Conservation (phyloP, 1,284 basidiomycete species). For the Sporisorium iseilematis-ciliati region DNA sequence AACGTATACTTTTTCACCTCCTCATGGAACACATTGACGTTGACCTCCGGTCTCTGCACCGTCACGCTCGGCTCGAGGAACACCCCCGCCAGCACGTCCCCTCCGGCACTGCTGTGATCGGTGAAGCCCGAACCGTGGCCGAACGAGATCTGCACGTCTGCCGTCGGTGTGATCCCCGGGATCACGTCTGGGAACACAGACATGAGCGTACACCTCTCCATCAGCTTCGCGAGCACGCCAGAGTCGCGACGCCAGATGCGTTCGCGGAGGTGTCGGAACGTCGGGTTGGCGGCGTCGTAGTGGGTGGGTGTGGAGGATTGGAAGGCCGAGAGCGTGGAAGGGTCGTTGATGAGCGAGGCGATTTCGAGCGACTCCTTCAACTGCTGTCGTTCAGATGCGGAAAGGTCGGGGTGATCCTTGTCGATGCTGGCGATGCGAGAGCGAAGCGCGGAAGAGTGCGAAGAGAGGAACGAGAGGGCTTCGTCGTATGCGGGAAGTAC, state of each 20-base stretch:
- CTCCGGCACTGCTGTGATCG: conserved; percentile 69
- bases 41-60: conserved; percentile 75
- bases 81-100: conserved; percentile 79
- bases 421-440: conserved; percentile 72
- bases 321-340: conserved; percentile 81
- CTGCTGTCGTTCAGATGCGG: conserved; percentile 16
- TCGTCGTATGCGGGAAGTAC: conserved; percentile 84
- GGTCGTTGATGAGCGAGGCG: conserved; percentile 81
- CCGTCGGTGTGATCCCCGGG: conserved; percentile 78
- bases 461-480: conserved; percentile 78
- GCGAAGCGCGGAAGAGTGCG: conserved; percentile 71
- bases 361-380: conserved; percentile 74
- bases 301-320: conserved; percentile 65
- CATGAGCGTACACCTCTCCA: conserved; percentile 92
- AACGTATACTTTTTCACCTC: conserved; percentile 88
- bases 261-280: conserved; percentile 84
- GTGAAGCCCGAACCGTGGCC: conserved; percentile 69
- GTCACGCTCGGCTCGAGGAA: conserved; percentile 73
- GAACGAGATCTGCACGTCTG: conserved; percentile 79
- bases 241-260: conserved; percentile 78
- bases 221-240: conserved; percentile 73
- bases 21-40: conserved; percentile 81
- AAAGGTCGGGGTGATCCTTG: conserved; percentile 8
- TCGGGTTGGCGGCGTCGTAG: conserved; percentile 73
- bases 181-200: conserved; percentile 88